Conservation (phyloP, 164 flowering plant genomes). For the Macadamia integrifolia region DNA sequence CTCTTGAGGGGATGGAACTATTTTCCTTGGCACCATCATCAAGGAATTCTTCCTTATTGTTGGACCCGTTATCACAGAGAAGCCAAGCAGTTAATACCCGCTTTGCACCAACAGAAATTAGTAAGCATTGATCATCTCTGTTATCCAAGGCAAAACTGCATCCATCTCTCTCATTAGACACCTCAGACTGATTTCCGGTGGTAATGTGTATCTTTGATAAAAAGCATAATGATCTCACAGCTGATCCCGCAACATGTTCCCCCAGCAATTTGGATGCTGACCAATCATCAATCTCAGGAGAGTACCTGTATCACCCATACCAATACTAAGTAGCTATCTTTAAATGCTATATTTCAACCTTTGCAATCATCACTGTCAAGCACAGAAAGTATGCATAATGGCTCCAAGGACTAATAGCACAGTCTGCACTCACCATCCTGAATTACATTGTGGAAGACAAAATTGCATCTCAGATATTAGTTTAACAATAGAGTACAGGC, state of each 20-base stretch:
- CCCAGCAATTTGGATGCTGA: conserved; percentile 78
- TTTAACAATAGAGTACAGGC: not conserved
- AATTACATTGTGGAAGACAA: too few species aligned
- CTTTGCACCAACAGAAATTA: conserved; percentile 96
- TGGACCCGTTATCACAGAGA: conserved; percentile 29
- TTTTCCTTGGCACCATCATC: conserved; percentile 15
- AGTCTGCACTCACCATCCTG: too few species aligned
- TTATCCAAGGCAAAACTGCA: conserved; percentile 18
- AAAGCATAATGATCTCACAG: conserved; percentile 79
- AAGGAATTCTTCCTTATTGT: conserved; percentile 21
- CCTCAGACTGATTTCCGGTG: conserved; percentile 12
- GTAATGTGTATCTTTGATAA: conserved; percentile 49
- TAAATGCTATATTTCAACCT: not conserved
- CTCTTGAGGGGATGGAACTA: conserved; percentile 13
- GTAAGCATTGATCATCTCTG: conserved; percentile 39
- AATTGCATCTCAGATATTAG: not conserved
- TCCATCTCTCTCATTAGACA: conserved; percentile 14
- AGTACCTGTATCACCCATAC: conserved; percentile 41
- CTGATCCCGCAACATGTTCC: conserved; percentile 98
- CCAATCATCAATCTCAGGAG: conserved; percentile 45
- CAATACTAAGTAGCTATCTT: conserved; percentile 9
- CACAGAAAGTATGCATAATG: not conserved
- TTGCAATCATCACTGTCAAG: not conserved
- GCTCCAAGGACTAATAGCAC: not conserved
- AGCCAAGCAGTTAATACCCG: conserved; percentile 89